Conservation (phyloP, 1,139 yeast species). For the Protomyces inouyei region DNA sequence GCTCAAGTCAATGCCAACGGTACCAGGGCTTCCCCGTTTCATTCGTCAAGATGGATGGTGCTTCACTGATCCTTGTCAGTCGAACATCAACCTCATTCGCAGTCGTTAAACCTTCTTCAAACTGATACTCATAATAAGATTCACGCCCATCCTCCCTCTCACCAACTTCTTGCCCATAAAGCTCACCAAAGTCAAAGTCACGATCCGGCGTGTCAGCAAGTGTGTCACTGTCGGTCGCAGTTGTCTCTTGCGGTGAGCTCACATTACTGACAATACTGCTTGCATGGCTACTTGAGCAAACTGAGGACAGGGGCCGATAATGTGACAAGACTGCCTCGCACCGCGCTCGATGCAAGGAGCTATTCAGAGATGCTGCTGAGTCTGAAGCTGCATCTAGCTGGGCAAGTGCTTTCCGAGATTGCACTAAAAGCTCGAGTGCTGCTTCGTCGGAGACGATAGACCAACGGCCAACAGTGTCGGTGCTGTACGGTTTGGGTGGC, state of each 20-base stretch:
- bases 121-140: too few relatives aligned
- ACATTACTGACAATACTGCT: too few relatives aligned
- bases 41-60: neutral
- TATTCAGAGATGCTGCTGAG: neutral
- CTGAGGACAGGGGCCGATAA: neutral
- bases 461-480: neutral
- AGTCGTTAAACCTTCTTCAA: too few relatives aligned
- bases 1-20: neutral
- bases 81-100: neutral
- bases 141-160: too few relatives aligned
- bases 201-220: too few relatives aligned
- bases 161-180: too few relatives aligned
- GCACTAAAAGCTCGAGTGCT: neutral
- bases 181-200: too few relatives aligned
- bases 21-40: neutral
- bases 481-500: neutral
- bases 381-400: neutral
- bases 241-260: too few relatives aligned
- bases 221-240: too few relatives aligned
- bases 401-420: neutral
- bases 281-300: too few relatives aligned
- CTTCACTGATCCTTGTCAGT: neutral
- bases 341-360: neutral
- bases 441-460: neutral
- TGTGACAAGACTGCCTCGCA: neutral